Evolutionary conservation across 2,329 filamentous ascomycete genomes (phyloP).

Genomic region (Cadophora luteo-olivacea): DNA sequence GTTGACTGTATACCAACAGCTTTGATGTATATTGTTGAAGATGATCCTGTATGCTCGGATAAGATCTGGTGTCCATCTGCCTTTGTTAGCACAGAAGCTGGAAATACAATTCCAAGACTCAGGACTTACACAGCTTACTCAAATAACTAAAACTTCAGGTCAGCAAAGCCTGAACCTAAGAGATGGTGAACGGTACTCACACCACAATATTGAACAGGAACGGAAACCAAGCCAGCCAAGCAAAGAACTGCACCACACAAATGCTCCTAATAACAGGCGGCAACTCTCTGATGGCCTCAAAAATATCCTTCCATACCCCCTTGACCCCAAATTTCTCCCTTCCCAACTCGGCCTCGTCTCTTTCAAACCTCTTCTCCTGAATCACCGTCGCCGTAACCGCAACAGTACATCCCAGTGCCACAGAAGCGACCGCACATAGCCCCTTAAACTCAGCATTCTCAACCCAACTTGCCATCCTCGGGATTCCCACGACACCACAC

Average conservation of each 20-base stretch:
- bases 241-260: constrained; percentile 41
- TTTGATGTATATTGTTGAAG: not conserved
- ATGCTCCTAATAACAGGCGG: constrained; percentile 22
- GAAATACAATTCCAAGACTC: not conserved
- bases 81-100: not conserved
- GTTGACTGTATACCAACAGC: not conserved
- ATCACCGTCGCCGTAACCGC: constrained; percentile 21
- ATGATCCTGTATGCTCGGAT: not conserved
- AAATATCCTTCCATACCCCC: not conserved
- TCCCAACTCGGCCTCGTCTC: not conserved
- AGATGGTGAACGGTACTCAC: not conserved
- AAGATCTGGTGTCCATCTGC: not conserved
- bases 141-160: constrained; percentile 34
- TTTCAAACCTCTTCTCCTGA: constrained; percentile 24
- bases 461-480: constrained; percentile 30
- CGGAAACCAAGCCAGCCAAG: constrained; percentile 47
- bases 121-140: constrained; percentile 8
- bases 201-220: constrained; percentile 45
- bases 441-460: constrained; percentile 37
- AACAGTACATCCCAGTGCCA: constrained; percentile 28
- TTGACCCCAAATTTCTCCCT: constrained; percentile 7
- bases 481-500: constrained; percentile 35
- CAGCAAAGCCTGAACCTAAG: not conserved
- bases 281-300: not conserved
- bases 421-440: constrained; percentile 34